These are phyloP conservation scores for Allantophomopsis lycopodina DNA, from an alignment of 2,329 filamentous ascomycete genomes.

Conservation along the genomic window DNA sequence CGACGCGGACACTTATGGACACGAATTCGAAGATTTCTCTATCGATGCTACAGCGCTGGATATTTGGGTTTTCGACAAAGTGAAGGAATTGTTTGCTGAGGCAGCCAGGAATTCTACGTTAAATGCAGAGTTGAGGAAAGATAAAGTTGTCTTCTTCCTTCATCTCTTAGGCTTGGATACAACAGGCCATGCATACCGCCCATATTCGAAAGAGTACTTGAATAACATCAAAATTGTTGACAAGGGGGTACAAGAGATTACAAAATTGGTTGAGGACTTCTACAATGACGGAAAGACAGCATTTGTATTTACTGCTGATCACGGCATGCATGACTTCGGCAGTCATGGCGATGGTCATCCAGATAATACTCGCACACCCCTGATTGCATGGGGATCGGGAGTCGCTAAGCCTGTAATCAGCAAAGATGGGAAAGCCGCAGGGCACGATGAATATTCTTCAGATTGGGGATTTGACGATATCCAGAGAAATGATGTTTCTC, in stretches of 20 bases:
- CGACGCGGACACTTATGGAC: constrained; percentile 71
- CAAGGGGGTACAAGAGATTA: constrained; percentile 73
- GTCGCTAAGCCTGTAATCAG: constrained; percentile 59
- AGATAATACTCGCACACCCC: constrained; percentile 86
- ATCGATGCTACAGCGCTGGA: constrained; percentile 71
- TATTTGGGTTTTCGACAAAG: constrained; percentile 89
- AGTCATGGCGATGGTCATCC: constrained; percentile 97
- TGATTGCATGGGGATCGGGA: constrained; percentile 89
- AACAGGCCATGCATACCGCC: constrained; percentile 70
- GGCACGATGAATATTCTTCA: constrained; percentile 82
- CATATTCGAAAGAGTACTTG: constrained; percentile 91
- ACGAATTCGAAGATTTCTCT: constrained; percentile 84
- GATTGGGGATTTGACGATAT: constrained; percentile 79
- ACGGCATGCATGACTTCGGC: constrained; percentile 99
- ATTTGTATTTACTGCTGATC: constrained; percentile 93
- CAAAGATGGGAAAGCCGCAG: constrained; percentile 45
- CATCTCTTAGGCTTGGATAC: constrained; percentile 90
- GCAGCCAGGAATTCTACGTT: constrained; percentile 69
- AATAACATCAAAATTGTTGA: constrained; percentile 93
- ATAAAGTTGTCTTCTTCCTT: constrained; percentile 89
- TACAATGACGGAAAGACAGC: constrained; percentile 78
- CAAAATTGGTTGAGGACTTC: constrained; percentile 69
- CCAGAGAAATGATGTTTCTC: constrained; percentile 77
- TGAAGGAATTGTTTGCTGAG: constrained; percentile 72
- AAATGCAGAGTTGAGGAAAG: constrained; percentile 56